Conservation (phyloP, 495 filamentous ascomycete species). For the Aspergillus taichungensis region DNA sequence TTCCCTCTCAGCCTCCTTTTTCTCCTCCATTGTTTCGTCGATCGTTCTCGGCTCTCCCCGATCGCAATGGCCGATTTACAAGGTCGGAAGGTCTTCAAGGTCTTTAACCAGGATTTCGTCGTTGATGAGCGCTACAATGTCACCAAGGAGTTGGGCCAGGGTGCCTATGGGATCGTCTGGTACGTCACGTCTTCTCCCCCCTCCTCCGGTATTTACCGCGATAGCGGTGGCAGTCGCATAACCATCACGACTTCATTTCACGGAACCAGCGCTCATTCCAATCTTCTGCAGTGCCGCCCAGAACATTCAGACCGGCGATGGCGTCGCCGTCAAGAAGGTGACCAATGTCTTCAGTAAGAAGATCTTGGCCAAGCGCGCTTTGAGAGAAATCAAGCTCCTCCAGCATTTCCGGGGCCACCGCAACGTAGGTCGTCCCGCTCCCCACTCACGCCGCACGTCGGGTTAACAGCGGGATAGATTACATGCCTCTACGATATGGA, state of each 20-base stretch:
- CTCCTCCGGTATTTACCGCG: background rate
- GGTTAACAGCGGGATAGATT: slow-evolving; percentile 54
- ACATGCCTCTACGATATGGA: slow-evolving; percentile 99
- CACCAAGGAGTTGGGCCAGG: slow-evolving; percentile 96
- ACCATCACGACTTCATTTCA: background rate
- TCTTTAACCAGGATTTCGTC: slow-evolving; percentile 99
- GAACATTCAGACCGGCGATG: slow-evolving; percentile 83
- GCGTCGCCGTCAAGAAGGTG: slow-evolving; percentile 99
- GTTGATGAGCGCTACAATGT: slow-evolving; percentile 97
- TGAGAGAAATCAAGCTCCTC: slow-evolving; percentile 96
- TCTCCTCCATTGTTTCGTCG: slow-evolving; percentile 3
- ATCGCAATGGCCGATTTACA: slow-evolving; percentile 63
- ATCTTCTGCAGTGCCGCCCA: slow-evolving; percentile 63
- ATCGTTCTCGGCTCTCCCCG: slow-evolving; percentile 4
- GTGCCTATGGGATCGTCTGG: slow-evolving; percentile 98
- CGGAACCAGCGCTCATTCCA: background rate
- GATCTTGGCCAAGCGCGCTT: slow-evolving; percentile 93
- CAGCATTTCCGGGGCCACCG: slow-evolving; percentile 93
- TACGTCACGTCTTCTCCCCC: slow-evolving; percentile 34
- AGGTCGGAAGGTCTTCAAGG: slow-evolving; percentile 95
- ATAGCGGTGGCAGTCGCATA: slow-evolving; percentile 1
- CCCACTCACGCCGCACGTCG: slow-evolving; percentile 7
- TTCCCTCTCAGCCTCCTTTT: slow-evolving; percentile 1
- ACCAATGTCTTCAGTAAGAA: slow-evolving; percentile 99
- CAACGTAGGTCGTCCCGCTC: slow-evolving; percentile 43